Base-by-base conservation (phyloP, 2,329 filamentous ascomycete genomes). In the Fusarium stilboides region DNA sequence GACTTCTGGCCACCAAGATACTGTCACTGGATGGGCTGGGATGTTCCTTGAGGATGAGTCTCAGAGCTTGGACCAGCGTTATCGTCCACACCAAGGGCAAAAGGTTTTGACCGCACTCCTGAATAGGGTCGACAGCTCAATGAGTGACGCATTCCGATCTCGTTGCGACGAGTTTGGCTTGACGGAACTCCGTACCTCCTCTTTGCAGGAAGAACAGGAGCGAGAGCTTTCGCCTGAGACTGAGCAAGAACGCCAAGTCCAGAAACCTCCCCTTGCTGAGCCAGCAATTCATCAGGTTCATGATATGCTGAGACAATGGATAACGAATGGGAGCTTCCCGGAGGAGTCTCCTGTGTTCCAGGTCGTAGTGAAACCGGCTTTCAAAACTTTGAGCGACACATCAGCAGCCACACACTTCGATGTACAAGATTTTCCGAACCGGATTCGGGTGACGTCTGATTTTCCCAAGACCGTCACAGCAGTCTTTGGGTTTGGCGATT, bases 191-290 rank as follows among this genome's bases (percentile, higher is more conserved):
- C 57, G 42, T 1, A 37, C 14, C 0, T 42, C 39, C 0, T 77
- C 78, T 0, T 76, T 92, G 0, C 79, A 87, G 4, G 89, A 92
- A 70, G 91, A 93, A 59, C 89, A 93, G 67, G 91, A 93, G 72
- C 83, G 90, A 1, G 91, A 93, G 65, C 79, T 93, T 0, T 82
- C 87, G 0, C 88, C 88, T 0, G 90, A 94, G 63, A 83, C 87
- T 1, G 88, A 93, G 67, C 78, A 85, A 26, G 88, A 93, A 70
- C 79, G 83, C 1, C 79, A 91, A 49, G 68, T 87, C 1, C 80
- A 91, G 66, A 80, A 79, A 2, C 86, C 88, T 0, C 61, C 55
- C 5, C 34, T 33, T 0, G 61, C 55, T 1, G 37, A 70, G 1
- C 81, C 89, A 0, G 71, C 65, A 0, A 2, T 10, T 0, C 86